Percentiles rank a stretch among this genome's conserved stretches.
Conservation (phyloP, 345 rosid genomes). For the Euphorbia peplus region DNA sequence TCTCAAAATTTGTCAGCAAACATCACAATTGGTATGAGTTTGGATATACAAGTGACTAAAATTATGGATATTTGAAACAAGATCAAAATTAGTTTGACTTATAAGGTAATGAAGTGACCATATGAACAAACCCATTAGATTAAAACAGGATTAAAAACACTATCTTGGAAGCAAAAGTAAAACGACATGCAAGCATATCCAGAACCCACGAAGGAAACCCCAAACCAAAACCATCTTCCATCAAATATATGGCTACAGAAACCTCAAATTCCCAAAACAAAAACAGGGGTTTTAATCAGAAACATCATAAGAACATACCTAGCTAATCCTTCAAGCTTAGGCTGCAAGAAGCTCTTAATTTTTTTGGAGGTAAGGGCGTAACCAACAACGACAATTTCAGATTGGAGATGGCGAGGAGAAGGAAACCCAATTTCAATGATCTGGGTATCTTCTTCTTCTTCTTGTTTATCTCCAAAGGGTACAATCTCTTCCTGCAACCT, state of each 20-base stretch:
- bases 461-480: conserved; percentile 10
- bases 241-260: not conserved
- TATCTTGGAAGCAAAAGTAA: conserved; percentile 5
- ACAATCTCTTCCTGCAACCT: conserved; percentile 40
- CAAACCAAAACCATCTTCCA: not conserved
- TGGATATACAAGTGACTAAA: conserved; percentile 1
- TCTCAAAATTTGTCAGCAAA: not conserved
- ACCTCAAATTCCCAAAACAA: not conserved
- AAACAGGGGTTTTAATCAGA: not conserved
- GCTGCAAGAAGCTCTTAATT: conserved; percentile 72
- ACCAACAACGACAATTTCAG: conserved; percentile 55
- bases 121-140: conserved; percentile 3
- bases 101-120: not conserved
- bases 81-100: not conserved
- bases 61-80: not conserved
- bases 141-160: not conserved
- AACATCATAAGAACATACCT: conserved; percentile 33
- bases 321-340: conserved; percentile 67
- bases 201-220: not conserved
- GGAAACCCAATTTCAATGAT: conserved; percentile 20
- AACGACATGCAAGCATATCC: conserved; percentile 19
- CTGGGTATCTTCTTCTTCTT: conserved; percentile 8
- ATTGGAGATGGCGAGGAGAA: conserved; percentile 16
- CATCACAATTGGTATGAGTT: not conserved
- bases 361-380: conserved; percentile 84